Base-by-base conservation (phyloP, 306 rosid species). In the Cucurbita argyrosperma region DNA sequence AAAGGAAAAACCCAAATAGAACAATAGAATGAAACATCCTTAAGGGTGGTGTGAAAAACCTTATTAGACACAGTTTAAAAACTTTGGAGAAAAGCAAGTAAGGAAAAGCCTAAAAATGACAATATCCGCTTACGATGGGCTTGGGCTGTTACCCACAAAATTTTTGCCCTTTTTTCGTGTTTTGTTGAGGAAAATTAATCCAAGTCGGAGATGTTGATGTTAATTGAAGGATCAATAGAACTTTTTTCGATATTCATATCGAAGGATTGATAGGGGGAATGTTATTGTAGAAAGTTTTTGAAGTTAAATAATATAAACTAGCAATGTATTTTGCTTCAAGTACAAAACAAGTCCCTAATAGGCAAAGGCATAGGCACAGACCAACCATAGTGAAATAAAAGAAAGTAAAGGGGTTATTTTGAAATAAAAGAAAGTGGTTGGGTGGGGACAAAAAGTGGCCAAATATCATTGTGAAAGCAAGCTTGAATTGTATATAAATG, bases 371-470 rank as follows among this genome's bases (percentile, higher is more conserved):
- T 23, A 23, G 26, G 40, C 55, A 67, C 55, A 18, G 8, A 12
- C n/a, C 72, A 67, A 26, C 56, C 40, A 45, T 7, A 46, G 11
- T 42, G n/a, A 68, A 66, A 67, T 46, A 67, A 69, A 13, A 23
- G 3, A 1, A 19, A 67, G 23, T 45, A 21, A 46, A 47, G 42
- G 56, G 73, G 56, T 23, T 45, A 69, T 69, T 69, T 69, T 49
- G 18, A 69, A 47, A 69, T 30, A 49, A 69, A 69, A 47, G 23
- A 30, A 69, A 69, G 74, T 69, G 59, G 74, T 49, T 69, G 71
- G 74, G 56, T 69, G 30, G 74, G 74, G 74, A 50, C 58, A 7
- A 0, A 68, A 47, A 45, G 73, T 2, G 57, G 57, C 73, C 12
- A 68, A 11, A 47, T 67, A 30, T 69, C 26, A 69, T 30, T 49